phyloP scores from a whole-genome alignment of 78 protist species.

The Abeoforma whisleri region DNA sequence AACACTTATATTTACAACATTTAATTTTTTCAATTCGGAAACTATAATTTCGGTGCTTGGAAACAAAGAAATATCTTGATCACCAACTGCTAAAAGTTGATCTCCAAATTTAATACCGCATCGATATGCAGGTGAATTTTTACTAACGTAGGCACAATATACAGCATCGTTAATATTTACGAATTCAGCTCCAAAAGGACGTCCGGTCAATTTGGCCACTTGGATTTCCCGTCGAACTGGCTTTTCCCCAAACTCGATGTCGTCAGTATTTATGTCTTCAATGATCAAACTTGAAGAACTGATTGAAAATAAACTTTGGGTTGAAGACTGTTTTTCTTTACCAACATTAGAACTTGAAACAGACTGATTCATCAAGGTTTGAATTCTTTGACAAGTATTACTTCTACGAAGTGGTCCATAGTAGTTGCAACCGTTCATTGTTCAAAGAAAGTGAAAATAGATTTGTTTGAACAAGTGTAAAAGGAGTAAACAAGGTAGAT shows the following conservation, averaged over 20 bases:
- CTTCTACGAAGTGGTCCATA: not conserved
- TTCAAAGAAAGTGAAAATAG: no score
- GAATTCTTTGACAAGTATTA: not conserved
- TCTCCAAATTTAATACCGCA: not conserved
- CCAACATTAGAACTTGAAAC: no score
- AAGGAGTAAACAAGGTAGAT: no score
- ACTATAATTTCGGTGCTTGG: not conserved
- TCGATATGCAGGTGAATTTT: not conserved
- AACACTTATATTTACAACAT: not conserved
- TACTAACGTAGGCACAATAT: not conserved
- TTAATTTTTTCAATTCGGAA: not conserved
- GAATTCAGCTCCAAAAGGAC: not conserved
- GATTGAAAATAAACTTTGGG: no score
- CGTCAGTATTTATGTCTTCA: not conserved
- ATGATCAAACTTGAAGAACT: no score
- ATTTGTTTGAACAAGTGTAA: no score
- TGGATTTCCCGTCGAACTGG: not conserved
- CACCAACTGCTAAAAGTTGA: not conserved
- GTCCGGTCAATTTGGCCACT: not conserved
- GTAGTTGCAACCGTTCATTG: no score
- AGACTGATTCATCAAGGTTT: no score
- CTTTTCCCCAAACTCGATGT: not conserved
- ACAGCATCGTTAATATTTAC: not conserved
- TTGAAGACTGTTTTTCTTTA: no score
- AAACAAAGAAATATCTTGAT: not conserved